These are phyloP conservation scores for Echria macrotheca DNA, from an alignment of 495 filamentous ascomycete species.

Conservation along the genomic window DNA sequence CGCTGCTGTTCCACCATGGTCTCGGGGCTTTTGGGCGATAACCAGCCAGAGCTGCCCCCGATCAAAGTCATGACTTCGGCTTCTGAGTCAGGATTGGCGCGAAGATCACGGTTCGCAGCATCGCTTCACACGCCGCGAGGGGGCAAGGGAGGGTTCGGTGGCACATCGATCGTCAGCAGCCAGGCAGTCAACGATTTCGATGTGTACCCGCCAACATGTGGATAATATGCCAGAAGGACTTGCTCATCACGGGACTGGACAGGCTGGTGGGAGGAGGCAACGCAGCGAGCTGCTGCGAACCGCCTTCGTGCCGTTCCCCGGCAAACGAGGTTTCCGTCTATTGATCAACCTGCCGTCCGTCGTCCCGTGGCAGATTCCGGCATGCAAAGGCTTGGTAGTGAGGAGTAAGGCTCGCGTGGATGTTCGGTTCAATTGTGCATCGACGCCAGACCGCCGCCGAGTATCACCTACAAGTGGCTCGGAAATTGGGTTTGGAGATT, in stretches of 20 bases:
- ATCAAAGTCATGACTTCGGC: neutral
- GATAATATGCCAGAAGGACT: neutral
- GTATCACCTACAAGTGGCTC: too few species aligned
- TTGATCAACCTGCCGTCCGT: constrained; percentile 3
- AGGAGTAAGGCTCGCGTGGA: constrained; percentile 9
- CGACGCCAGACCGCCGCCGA: too few species aligned
- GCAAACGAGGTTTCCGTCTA: constrained; percentile 3
- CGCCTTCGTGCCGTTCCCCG: neutral
- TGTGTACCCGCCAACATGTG: neutral
- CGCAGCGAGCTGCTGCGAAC: too few species aligned
- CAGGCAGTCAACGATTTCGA: neutral
- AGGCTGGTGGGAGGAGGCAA: too few species aligned
- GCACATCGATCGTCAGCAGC: neutral
- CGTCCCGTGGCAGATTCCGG: constrained; percentile 1
- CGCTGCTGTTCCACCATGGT: constrained; percentile 3
- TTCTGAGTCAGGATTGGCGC: constrained; percentile 7
- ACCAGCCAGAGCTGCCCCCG: neutral
- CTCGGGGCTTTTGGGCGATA: constrained; percentile 4
- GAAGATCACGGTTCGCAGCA: neutral
- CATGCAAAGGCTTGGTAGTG: neutral
- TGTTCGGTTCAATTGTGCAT: constrained; percentile 13
- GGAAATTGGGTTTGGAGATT: too few species aligned
- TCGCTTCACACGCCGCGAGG: neutral
- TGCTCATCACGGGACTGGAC: neutral
- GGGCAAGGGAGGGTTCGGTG: neutral